phyloP scores from a whole-genome alignment of 2,329 filamentous ascomycete species.

The Xylariaceae sp. region DNA sequence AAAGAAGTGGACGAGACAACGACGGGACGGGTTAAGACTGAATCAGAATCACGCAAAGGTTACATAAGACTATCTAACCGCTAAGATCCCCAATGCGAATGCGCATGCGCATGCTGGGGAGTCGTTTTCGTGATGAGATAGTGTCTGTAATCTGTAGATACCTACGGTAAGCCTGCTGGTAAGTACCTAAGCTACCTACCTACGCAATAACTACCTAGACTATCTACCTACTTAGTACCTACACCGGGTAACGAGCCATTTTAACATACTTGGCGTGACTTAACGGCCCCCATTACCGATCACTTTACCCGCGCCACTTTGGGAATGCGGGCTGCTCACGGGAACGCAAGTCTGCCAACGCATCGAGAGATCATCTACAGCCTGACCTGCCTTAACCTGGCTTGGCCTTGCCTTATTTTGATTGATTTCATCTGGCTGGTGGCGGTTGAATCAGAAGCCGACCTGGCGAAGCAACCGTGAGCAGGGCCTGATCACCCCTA shows the following conservation, averaged over 20 bases:
- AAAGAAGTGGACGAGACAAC: background rate
- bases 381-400: conserved; percentile 16
- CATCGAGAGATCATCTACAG: conserved; percentile 18
- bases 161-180: no score
- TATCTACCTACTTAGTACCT: no score
- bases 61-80: background rate
- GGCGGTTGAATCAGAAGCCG: conserved; percentile 11
- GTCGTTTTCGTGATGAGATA: no score
- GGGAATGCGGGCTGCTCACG: conserved; percentile 15
- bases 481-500: conserved; percentile 7
- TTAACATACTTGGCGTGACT: background rate
- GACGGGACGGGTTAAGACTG: background rate
- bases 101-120: no score
- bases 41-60: background rate
- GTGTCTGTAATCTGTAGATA: no score
- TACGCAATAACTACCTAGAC: no score
- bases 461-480: conserved; percentile 10
- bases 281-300: conserved; percentile 10
- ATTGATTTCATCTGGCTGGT: background rate
- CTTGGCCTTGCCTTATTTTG: background rate
- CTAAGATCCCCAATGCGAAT: no score
- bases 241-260: background rate
- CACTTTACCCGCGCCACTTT: conserved; percentile 16
- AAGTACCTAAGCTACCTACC: no score
- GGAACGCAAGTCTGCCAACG: conserved; percentile 19